These are phyloP conservation scores for Coemansia furcata DNA, from an alignment of 192 early-diverging fungal species.

Conservation along the genomic window DNA sequence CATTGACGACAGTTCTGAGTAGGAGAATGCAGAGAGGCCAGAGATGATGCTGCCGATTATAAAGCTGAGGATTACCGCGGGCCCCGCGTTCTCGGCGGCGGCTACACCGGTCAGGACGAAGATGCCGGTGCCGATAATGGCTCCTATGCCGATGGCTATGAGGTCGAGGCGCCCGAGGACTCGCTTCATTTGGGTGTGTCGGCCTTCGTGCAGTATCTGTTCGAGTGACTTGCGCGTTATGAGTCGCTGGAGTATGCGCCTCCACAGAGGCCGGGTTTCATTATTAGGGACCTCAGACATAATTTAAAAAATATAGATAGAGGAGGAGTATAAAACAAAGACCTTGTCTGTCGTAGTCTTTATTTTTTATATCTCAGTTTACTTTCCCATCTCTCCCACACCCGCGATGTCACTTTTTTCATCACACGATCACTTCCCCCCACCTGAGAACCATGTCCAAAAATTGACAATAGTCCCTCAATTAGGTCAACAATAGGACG, in stretches of 20 bases:
- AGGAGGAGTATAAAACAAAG: not conserved
- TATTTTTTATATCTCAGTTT: no score
- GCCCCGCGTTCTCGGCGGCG: constrained; percentile 75
- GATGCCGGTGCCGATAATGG: constrained; percentile 80
- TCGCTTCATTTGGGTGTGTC: constrained; percentile 54
- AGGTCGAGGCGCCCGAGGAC: constrained; percentile 62
- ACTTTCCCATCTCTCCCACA: no score
- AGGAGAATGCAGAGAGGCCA: constrained; percentile 76
- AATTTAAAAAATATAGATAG: not conserved
- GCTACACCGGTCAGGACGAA: constrained; percentile 75
- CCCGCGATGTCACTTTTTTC: constrained; percentile 2
- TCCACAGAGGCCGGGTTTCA: constrained; percentile 19
- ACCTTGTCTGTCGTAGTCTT: not conserved
- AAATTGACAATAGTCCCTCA: not conserved
- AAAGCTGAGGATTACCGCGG: constrained; percentile 79
- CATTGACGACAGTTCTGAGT: constrained; percentile 85
- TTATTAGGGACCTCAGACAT: not conserved
- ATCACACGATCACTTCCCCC: not conserved
- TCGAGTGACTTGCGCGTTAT: constrained; percentile 43
- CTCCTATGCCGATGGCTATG: constrained; percentile 66
- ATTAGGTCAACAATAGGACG: not conserved
- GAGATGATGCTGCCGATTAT: constrained; percentile 73
- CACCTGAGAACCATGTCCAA: no score
- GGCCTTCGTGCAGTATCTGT: constrained; percentile 44
- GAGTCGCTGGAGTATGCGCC: constrained; percentile 13